These are phyloP conservation scores for Powellomyces hirtus DNA, from an alignment of 192 early-diverging fungal species.

Conservation along the genomic window DNA sequence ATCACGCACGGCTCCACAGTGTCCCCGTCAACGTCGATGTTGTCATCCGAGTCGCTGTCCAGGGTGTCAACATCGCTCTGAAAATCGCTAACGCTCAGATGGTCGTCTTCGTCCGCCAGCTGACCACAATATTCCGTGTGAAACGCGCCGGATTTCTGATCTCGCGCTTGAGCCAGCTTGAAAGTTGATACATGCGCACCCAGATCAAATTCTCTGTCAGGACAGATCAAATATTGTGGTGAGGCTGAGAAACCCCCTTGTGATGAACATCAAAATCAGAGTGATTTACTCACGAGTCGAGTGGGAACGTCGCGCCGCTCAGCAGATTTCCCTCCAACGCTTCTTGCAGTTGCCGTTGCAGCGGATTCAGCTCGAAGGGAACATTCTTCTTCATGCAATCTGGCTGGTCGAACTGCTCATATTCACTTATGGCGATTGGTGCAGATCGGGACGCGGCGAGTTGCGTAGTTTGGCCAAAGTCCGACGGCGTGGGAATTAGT, in stretches of 20 bases:
- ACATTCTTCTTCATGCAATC: neutral
- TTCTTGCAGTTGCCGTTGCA: conserved; percentile 7
- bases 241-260: neutral
- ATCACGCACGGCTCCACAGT: neutral
- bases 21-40: neutral
- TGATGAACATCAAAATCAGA: neutral
- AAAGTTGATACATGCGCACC: neutral
- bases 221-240: neutral
- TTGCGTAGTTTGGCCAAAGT: too few relatives aligned
- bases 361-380: conserved; percentile 20
- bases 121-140: neutral
- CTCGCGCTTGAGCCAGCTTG: too few relatives aligned
- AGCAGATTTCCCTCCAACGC: conserved; percentile 13
- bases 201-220: neutral
- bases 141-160: too few relatives aligned
- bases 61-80: neutral
- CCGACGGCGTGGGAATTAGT: neutral
- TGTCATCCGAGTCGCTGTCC: conserved; percentile 11
- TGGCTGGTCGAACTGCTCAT: neutral
- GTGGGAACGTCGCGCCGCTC: conserved; percentile 3
- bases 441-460: too few relatives aligned
- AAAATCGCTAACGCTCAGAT: neutral
- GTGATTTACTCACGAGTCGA: neutral
- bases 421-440: neutral
- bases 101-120: neutral